Evolutionary conservation across 495 filamentous ascomycete genomes (phyloP), one percentile per base, ranked within the genome.

Genomic region (Penicillium atrosanguineum): DNA sequence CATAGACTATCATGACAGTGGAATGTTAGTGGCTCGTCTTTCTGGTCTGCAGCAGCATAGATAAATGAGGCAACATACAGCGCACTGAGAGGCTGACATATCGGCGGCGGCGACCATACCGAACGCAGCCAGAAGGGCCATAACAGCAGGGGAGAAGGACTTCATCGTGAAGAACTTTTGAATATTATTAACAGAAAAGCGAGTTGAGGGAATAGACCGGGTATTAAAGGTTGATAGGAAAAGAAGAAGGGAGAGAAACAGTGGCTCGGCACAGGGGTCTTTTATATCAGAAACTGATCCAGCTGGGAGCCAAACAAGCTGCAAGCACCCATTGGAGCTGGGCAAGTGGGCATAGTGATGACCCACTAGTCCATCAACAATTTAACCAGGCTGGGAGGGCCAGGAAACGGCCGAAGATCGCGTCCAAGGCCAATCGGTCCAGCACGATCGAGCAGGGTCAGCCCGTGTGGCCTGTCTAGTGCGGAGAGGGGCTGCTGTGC

Each of bases 1-100:
- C 58, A 74, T 83, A 74, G 80, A 72, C 89, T 93, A 56, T 41
- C 40, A 12, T 37, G 14, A 15, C 15, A 23, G 37, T 3, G 1
- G 31, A 26, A 46, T 53, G 19, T 71, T 44, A 61, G 52, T 8
- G 12, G 38, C 38, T 1, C 0, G 7, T 2, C 38, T 16, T 16
- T 14, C 45, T 60, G 9, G 9, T 1, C 7, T 26, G 2, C 16
- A 11, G 11, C 16, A 34, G 20, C 1, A 16, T 4, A 15, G 9
- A 47, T 0, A 6, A 36, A 7, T 7, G 21, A 5, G 9, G 6
- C n/a, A 11, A 53, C 50, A 49, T 68, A 77, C 74, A 39, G 71
- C 74, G 59, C 74, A 77, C 8, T 73, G 58, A 34, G 64, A 61
- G 38, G 57, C 54, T 40, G 65, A 68, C n/a, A 67, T 29, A 19